These are phyloP conservation scores for Solanum peruvianum DNA, from an alignment of 257 asterid genomes.

Conservation along the genomic window DNA sequence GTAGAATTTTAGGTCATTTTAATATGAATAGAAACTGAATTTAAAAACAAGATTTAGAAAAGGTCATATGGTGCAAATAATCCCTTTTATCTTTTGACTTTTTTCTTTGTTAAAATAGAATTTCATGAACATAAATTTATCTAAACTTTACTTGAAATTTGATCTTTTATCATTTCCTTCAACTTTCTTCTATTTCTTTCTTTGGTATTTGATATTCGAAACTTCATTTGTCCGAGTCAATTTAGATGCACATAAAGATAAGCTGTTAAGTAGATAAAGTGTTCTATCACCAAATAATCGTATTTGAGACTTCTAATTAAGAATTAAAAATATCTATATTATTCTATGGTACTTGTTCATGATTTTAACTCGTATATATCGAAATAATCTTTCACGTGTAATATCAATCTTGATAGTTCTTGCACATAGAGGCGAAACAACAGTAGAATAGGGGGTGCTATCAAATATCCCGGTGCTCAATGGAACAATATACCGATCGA, in stretches of 20 bases:
- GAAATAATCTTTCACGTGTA: background rate
- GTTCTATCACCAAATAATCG: fast-evolving
- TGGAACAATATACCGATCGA: background rate
- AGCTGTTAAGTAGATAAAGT: background rate
- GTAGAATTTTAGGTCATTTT: background rate
- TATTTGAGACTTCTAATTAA: background rate
- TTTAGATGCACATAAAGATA: background rate
- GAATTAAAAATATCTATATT: background rate
- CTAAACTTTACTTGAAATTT: background rate
- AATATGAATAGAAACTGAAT: background rate
- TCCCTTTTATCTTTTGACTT: background rate
- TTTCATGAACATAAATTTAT: background rate
- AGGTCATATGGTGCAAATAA: background rate
- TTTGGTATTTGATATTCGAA: background rate
- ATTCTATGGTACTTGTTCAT: background rate
- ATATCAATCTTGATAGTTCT: too few relatives aligned
- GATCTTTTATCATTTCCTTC: background rate
- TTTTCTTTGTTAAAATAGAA: background rate
- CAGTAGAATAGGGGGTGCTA: background rate
- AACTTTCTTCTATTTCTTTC: background rate
- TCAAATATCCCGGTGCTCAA: background rate
- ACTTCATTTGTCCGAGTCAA: background rate
- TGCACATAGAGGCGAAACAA: too few relatives aligned
- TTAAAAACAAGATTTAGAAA: background rate
- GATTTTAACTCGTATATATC: background rate